Conservation (phyloP, 2,329 filamentous ascomycete species). For the Rhytidhysteron rufulum region DNA sequence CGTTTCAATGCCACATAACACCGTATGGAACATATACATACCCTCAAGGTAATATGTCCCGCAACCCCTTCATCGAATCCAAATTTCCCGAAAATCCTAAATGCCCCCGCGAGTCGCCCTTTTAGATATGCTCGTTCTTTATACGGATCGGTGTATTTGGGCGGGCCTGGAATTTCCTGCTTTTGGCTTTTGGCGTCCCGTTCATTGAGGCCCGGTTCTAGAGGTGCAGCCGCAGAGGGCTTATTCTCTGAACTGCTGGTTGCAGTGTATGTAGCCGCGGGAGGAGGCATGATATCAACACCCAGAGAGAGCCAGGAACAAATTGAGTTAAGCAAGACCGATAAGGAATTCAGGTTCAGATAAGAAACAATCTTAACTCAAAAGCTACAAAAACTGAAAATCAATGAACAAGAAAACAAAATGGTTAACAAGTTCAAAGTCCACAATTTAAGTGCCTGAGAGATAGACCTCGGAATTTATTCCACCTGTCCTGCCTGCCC, state of each 20-base stretch:
- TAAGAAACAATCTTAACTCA: too few species aligned
- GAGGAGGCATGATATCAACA: slow-evolving; percentile 28
- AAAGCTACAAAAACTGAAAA: too few species aligned
- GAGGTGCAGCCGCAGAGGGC: slow-evolving; percentile 23
- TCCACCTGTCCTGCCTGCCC: too few species aligned
- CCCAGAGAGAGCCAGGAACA: too few species aligned
- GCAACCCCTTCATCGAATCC: slow-evolving; percentile 48
- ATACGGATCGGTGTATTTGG: slow-evolving; percentile 34
- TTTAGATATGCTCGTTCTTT: slow-evolving; percentile 36
- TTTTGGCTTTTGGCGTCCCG: slow-evolving; percentile 21
- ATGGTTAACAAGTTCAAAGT: too few species aligned
- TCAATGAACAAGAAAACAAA: too few species aligned
- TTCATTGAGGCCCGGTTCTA: slow-evolving; percentile 28
- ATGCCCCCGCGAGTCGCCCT: slow-evolving; percentile 34
- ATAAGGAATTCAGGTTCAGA: too few species aligned
- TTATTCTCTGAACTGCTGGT: slow-evolving; percentile 18
- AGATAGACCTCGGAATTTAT: too few species aligned
- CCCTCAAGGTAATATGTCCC: slow-evolving; percentile 60
- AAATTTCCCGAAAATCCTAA: slow-evolving; percentile 37
- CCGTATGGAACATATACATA: slow-evolving; percentile 5
- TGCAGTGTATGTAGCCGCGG: slow-evolving; percentile 27
- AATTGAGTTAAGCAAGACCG: too few species aligned
- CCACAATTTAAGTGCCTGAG: too few species aligned
- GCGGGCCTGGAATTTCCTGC: slow-evolving; percentile 23
- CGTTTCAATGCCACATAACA: neutral